Evolutionary conservation across 306 rosid genomes (phyloP), one percentile per base, ranked within the genome.

Genomic region (Citrullus colocynthis): DNA sequence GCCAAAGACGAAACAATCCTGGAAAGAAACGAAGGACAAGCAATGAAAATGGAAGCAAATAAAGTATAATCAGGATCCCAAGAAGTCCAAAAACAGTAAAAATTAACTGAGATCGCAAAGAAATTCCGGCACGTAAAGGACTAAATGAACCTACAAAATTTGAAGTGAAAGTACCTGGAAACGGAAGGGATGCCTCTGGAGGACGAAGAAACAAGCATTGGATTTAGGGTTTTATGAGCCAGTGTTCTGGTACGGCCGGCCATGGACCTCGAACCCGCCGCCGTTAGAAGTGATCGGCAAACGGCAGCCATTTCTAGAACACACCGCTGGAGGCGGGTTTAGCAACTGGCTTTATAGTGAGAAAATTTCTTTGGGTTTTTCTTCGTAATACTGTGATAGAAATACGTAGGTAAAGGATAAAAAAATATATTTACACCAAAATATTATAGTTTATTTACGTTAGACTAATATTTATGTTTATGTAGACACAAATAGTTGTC

Each of bases 1-100:
- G 89, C 96, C 84, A 89, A 79, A 39, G 81, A 85, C 61, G 97
- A 80, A 77, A 87, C 57, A 42, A 90, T 81, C 87, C 97, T 95
- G 72, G 10, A 69, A 49, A 67, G 20, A 78, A 64, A 76, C 44
- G n/a, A 52, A 62, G 37, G 1, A 62, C 52, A 67, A 60, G 9
- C 10, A 60, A 9, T 16, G 44, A 41, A 56, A 59, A 42, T 34
- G 36, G 52, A 57, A 21, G 65, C 9, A 57, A 69, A 70, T 49
- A 9, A 41, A 41, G 34, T 36, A 37, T 21, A 12, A 15, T 16
- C 57, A 21, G 6, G 70, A 34, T 63, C 70, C 28, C 15, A 7
- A 65, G 32, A 56, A 41, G 20, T 8, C 5, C 20, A 81, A 7
- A 64, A 74, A 41, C 20, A 30, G 60, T 32, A 17, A 30, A 17